A percentile compares a stretch with the other conserved stretches of the same genome.
Conservation (phyloP, 495 filamentous ascomycete genomes). For the Hypoxylon crocopeplum region DNA sequence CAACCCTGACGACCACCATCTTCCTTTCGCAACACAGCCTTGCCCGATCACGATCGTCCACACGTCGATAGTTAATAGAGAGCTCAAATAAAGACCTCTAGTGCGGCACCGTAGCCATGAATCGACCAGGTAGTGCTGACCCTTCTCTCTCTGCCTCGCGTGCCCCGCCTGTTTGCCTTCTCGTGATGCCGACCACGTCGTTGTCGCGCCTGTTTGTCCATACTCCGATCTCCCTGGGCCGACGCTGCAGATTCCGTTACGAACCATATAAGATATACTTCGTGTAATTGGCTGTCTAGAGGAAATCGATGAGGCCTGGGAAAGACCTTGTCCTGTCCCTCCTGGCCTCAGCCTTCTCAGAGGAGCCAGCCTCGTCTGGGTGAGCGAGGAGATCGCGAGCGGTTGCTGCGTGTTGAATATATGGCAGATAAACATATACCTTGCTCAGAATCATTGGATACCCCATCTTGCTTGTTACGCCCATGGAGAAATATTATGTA, state of each 20-base stretch:
- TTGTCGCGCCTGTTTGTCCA: constrained; percentile 9
- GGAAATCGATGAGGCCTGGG: not conserved
- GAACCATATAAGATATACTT: constrained; percentile 1
- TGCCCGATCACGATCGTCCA: constrained; percentile 4
- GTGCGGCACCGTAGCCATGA: constrained; percentile 52
- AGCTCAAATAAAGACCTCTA: constrained; percentile 15
- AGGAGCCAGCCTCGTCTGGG: constrained; percentile 21
- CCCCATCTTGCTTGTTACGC: not conserved
- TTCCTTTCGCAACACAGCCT: not conserved
- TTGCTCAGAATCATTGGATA: not conserved
- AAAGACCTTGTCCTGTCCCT: not conserved
- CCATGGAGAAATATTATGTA: constrained; percentile 8
- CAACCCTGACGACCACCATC: not conserved
- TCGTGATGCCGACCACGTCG: constrained; percentile 33
- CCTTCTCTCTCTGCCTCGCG: constrained; percentile 36
- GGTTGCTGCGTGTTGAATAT: constrained; percentile 2
- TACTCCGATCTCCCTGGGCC: constrained; percentile 6
- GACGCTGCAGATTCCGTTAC: not conserved
- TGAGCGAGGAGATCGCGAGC: constrained; percentile 10
- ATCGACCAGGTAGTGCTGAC: constrained; percentile 62
- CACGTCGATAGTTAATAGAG: not conserved
- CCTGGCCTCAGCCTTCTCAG: constrained; percentile 26
- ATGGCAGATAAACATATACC: constrained; percentile 7
- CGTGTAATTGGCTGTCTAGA: constrained; percentile 3
- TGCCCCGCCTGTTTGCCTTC: constrained; percentile 44